Conservation (phyloP, 140 eudicot genomes). For the Stevia rebaudiana region DNA sequence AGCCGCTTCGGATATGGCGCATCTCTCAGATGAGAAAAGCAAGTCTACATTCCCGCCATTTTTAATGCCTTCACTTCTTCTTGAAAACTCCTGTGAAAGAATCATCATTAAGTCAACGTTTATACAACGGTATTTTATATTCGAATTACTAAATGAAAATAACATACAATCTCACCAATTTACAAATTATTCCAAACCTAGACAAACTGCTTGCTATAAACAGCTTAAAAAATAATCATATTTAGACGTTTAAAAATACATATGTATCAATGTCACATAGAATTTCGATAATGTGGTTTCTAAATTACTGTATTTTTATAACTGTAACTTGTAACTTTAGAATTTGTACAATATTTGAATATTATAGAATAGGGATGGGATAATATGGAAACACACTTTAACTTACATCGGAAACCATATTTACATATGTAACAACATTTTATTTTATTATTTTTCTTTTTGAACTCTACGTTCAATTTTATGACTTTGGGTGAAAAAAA, state of each 20-base stretch:
- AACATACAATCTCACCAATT: neutral
- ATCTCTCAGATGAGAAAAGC: constrained; percentile 80
- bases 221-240: neutral
- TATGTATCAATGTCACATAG: neutral
- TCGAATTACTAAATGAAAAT: neutral
- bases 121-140: neutral
- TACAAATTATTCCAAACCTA: neutral
- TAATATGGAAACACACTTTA: too few relatives aligned
- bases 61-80: constrained; percentile 26
- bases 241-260: neutral
- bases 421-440: too few relatives aligned
- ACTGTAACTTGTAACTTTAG: neutral
- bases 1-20: constrained; percentile 82
- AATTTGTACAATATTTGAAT: neutral
- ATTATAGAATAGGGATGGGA: neutral
- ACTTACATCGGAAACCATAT: too few relatives aligned
- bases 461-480: too few relatives aligned
- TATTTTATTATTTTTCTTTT: too few relatives aligned
- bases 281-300: neutral
- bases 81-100: constrained; percentile 44
- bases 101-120: constrained; percentile 14
- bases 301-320: neutral
- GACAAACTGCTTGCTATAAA: neutral
- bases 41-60: constrained; percentile 47
- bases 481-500: too few relatives aligned